Percentiles rank a stretch among this genome's conserved stretches.
phyloP scores from a whole-genome alignment of 305 asterid species.

The Fraxinus nigra region DNA sequence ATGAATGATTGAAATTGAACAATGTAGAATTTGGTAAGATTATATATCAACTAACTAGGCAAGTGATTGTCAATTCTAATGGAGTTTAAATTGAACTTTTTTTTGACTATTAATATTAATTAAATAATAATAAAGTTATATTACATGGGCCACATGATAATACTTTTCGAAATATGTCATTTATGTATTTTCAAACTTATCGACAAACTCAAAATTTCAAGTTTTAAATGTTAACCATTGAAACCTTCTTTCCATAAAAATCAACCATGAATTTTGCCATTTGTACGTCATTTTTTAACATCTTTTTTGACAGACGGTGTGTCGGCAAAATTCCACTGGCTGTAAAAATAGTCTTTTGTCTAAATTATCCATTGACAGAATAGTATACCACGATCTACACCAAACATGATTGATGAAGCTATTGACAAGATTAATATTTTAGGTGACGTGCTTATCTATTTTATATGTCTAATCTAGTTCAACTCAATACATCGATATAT shows the following conservation, averaged over 20 bases:
- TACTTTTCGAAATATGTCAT: neutral
- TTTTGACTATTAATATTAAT: neutral
- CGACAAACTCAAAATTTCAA: neutral
- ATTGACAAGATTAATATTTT: neutral
- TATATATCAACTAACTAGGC: neutral
- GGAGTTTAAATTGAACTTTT: neutral
- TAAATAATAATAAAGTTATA: neutral
- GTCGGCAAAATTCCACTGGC: no score
- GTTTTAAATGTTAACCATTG: neutral
- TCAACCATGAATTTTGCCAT: neutral
- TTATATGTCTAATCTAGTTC: neutral
- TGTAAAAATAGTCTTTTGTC: no score
- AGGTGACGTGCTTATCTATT: neutral
- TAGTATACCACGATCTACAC: no score
- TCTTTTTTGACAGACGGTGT: no score
- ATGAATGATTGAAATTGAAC: neutral
- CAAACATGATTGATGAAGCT: no score
- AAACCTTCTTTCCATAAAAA: neutral
- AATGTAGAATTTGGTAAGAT: neutral
- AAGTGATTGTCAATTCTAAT: neutral
- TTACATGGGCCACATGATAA: neutral
- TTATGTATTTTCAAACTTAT: neutral
- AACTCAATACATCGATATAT: neutral
- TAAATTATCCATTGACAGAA: no score
- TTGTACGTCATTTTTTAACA: no score